Evolutionary conservation across 2,329 filamentous ascomycete genomes (phyloP).

Genomic region (Colletotrichum nymphaeae): DNA sequence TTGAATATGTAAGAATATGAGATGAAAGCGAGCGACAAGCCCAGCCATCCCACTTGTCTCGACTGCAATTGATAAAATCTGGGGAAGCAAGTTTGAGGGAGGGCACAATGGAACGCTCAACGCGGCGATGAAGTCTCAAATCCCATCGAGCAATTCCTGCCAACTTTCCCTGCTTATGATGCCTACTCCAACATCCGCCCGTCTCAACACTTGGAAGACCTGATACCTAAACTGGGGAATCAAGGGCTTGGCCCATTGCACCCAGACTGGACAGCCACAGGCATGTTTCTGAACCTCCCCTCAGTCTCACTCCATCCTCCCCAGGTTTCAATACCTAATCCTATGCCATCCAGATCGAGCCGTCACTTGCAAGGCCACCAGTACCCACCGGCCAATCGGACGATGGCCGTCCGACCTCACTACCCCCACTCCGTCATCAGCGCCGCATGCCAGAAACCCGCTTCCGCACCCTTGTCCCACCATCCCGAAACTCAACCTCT

Average conservation of each 20-base stretch:
- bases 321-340: conserved; percentile 13
- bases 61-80: not conserved
- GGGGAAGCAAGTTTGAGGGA: conserved; percentile 1
- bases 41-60: not conserved
- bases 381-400: conserved; percentile 24
- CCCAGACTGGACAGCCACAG: not conserved
- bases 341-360: not conserved
- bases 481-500: not conserved
- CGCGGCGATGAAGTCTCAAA: not conserved
- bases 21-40: not conserved
- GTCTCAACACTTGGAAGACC: not conserved
- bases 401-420: conserved; percentile 31
- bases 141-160: not conserved
- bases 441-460: not conserved
- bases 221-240: not conserved
- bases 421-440: not conserved
- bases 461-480: conserved; percentile 4
- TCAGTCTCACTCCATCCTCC: not conserved
- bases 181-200: not conserved
- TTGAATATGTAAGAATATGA: not conserved
- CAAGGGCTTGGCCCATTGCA: not conserved
- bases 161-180: too few species aligned
- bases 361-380: not conserved
- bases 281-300: not conserved
- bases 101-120: not conserved